Base-by-base conservation (phyloP, 805 yeast genomes). In the Lachancea kluyveri region DNA sequence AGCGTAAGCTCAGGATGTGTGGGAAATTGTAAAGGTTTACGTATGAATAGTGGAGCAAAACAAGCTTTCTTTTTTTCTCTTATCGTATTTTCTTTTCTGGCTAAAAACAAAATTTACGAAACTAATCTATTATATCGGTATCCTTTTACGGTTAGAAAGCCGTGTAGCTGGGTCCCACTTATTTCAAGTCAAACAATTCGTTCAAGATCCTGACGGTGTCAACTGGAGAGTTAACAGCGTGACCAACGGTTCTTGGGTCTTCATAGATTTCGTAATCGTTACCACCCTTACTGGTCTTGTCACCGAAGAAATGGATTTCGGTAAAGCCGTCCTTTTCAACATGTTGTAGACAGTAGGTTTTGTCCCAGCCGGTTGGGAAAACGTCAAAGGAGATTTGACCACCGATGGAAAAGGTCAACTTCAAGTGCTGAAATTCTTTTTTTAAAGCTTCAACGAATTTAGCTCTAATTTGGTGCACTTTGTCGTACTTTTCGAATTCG, bases 321-420 rank as follows among this genome's bases (percentile, higher is more conserved):
- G 77, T 71, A 69, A 88, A 92, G 45, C 81, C 77, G 65, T 90
- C 96, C 39, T 70, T 63, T 53, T 67, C 85, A 50, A 92, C 88
- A 65, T 90, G 98, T 65, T 81, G 87, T 59, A 92, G 75, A 65
- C 95, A 85, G 71, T 90, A 92, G 41, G 99, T 92, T 77, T 92
- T 92, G 67, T 92, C 99, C 99, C 99, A 92, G 57, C 99, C 98
- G 43, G 96, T 85, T 70, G 99, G 99, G 90, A 92, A 92, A 44
- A 92, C 97, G 57, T 92, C 99, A 54, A 92, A 92, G 21, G 97
- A 90, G 62, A 92, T 92, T 74, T 92, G 97, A 51, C 99, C 99
- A 64, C 99, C 99, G 46, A 92, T 92, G 39, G 98, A 92, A 74
- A 82, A 92, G 47, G 97, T 90, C 57, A 92, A 74, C 35, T 80